Conservation (phyloP, 192 early-diverging fungal genomes). For the Gamsiella multidivaricata region DNA sequence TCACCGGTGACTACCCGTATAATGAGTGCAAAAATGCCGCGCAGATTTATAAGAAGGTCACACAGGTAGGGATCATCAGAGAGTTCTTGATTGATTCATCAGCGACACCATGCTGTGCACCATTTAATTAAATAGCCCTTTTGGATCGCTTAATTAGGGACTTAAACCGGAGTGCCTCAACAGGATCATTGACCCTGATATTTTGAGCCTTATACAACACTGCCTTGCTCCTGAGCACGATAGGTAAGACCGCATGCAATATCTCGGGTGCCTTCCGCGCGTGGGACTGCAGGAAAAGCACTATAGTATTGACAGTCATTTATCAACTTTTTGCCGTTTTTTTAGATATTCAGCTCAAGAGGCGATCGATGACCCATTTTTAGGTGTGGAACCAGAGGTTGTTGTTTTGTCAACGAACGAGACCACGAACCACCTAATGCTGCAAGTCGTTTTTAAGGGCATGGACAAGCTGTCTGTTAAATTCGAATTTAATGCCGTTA, state of each 20-base stretch:
- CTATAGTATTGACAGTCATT: neutral
- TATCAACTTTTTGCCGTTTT: neutral
- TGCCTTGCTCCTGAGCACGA: slow-evolving; percentile 76
- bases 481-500: slow-evolving; percentile 86
- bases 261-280: too few relatives aligned
- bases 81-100: neutral
- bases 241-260: slow-evolving; percentile 43
- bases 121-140: neutral
- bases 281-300: too few relatives aligned
- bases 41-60: slow-evolving; percentile 83
- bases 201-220: slow-evolving; percentile 70
- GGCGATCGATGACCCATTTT: slow-evolving; percentile 78
- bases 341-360: slow-evolving; percentile 72
- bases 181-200: slow-evolving; percentile 71
- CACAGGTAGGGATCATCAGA: slow-evolving; percentile 64
- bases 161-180: slow-evolving; percentile 79
- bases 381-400: slow-evolving; percentile 82
- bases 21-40: slow-evolving; percentile 84
- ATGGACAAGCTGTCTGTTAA: slow-evolving; percentile 84
- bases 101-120: too few relatives aligned
- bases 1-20: slow-evolving; percentile 87
- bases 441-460: slow-evolving; percentile 83
- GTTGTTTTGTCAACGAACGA: slow-evolving; percentile 68
- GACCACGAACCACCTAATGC: slow-evolving; percentile 71
- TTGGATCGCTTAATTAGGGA: slow-evolving; percentile 53